Conservation (phyloP, 768 basidiomycete species). For the Asterophora lycoperdoides region DNA sequence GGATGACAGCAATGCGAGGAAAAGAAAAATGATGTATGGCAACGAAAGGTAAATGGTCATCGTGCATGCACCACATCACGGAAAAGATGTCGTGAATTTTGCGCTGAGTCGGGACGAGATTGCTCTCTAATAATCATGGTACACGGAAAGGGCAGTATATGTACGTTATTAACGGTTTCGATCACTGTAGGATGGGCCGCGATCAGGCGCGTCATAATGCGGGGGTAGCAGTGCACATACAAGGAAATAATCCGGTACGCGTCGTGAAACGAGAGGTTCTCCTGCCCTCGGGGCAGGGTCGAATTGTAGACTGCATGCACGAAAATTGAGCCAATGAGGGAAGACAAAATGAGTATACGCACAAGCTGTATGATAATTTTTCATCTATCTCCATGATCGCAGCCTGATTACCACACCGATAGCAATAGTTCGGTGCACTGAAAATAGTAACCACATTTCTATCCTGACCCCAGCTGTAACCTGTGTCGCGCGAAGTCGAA, state of each 20-base stretch:
- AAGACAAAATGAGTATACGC: slow-evolving; percentile 26
- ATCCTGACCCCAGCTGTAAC: slow-evolving; percentile 98
- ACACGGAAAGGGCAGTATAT: slow-evolving; percentile 20
- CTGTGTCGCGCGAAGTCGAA: slow-evolving; percentile 30
- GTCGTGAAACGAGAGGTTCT: slow-evolving; percentile 94
- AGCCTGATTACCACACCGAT: slow-evolving; percentile 98
- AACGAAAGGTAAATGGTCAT: slow-evolving; percentile 5
- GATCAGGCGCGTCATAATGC: background rate
- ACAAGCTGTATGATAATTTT: slow-evolving; percentile 94
- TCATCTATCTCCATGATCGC: slow-evolving; percentile 99
- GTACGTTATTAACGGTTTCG: slow-evolving; percentile 22
- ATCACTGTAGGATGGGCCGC: slow-evolving; percentile 16
- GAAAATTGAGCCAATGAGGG: background rate
- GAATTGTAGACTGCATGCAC: slow-evolving; percentile 83
- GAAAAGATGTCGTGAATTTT: slow-evolving; percentile 10
- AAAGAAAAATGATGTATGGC: background rate
- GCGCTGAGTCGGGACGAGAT: slow-evolving; percentile 9
- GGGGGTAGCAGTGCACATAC: slow-evolving; percentile 41
- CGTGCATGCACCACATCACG: background rate
- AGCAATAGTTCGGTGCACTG: slow-evolving; percentile 99
- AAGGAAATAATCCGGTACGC: slow-evolving; percentile 92
- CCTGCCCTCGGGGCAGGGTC: slow-evolving; percentile 99
- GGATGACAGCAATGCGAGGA: background rate
- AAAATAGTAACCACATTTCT: slow-evolving; percentile 99
- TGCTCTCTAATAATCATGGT: slow-evolving; percentile 23